These are phyloP conservation scores for Colletotrichum echinochloae DNA, from an alignment of 2,329 filamentous ascomycete genomes.

Conservation along the genomic window DNA sequence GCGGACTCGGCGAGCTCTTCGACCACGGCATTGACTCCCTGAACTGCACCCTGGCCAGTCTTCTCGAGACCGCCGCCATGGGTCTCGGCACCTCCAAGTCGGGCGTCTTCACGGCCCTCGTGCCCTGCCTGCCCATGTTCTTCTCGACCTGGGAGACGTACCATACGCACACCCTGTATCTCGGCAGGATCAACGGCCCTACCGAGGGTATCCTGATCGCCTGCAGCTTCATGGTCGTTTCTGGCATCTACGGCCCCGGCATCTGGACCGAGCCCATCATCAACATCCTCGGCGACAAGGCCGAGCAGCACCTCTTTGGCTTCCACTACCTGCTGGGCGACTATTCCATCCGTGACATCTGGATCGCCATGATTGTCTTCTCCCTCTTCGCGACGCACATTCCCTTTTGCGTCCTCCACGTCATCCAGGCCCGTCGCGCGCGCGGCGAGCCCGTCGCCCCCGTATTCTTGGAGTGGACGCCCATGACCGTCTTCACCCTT, in stretches of 20 bases:
- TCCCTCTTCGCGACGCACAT: slow-evolving; percentile 80
- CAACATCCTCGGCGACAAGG: slow-evolving; percentile 72
- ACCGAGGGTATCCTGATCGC: slow-evolving; percentile 95
- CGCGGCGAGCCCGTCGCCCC: slow-evolving; percentile 81
- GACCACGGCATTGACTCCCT: slow-evolving; percentile 98
- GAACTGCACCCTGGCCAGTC: slow-evolving; percentile 93
- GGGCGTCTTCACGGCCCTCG: slow-evolving; percentile 90
- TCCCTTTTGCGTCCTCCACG: slow-evolving; percentile 90
- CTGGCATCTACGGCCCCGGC: slow-evolving; percentile 87
- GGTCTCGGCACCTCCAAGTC: slow-evolving; percentile 85
- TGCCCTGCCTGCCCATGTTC: slow-evolving; percentile 97
- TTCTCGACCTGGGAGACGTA: slow-evolving; percentile 99
- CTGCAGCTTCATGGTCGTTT: slow-evolving; percentile 85
- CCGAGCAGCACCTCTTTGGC: slow-evolving; percentile 62
- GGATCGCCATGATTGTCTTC: slow-evolving; percentile 78
- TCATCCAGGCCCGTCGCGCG: slow-evolving; percentile 78
- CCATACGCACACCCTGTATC: slow-evolving; percentile 95
- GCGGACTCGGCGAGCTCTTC: slow-evolving; percentile 94
- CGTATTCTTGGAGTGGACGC: slow-evolving; percentile 93
- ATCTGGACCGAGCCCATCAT: slow-evolving; percentile 86
- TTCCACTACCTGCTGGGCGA: slow-evolving; percentile 73
- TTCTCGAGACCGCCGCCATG: slow-evolving; percentile 94
- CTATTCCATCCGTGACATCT: slow-evolving; percentile 86
- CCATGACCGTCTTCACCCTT: slow-evolving; percentile 84
- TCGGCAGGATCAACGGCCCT: slow-evolving; percentile 96